A percentile compares a stretch with the other conserved stretches of the same genome.
Conservation (phyloP, 192 early-diverging fungal genomes). For the Funneliformis geosporum region DNA sequence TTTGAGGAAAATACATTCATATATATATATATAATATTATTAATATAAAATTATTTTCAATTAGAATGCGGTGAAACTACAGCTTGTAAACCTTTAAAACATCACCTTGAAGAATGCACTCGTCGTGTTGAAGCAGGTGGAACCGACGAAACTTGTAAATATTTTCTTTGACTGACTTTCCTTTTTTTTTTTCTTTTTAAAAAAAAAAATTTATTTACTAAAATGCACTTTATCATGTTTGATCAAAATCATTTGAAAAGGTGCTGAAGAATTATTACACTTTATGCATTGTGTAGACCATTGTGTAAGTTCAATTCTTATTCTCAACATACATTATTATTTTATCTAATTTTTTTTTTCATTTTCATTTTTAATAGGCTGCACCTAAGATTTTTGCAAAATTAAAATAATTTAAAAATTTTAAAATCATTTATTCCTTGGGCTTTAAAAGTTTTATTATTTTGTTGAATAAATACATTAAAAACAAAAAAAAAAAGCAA, state of each 20-base stretch:
- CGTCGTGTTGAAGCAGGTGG: slow-evolving; percentile 70
- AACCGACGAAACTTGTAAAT: slow-evolving; percentile 70
- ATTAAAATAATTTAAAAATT: background rate
- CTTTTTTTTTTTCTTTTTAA: background rate
- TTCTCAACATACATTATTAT: background rate
- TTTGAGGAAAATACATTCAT: background rate
- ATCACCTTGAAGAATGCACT: slow-evolving; percentile 76
- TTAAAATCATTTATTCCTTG: background rate
- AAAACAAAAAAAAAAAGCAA: no score
- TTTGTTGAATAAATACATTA: slow-evolving; percentile 66
- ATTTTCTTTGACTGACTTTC: no score
- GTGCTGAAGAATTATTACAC: slow-evolving; percentile 78
- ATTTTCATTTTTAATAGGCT: background rate
- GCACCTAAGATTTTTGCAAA: background rate
- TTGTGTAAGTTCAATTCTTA: slow-evolving; percentile 65
- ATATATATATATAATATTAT: slow-evolving; percentile 28
- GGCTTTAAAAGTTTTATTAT: slow-evolving; percentile 63
- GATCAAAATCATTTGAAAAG: slow-evolving; percentile 29
- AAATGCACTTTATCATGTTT: background rate
- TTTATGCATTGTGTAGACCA: slow-evolving; percentile 79
- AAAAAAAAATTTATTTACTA: background rate
- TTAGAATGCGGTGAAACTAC: slow-evolving; percentile 63
- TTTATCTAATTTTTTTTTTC: background rate
- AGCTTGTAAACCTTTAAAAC: slow-evolving; percentile 70
- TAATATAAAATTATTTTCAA: slow-evolving; percentile 3